Conservation (phyloP, 805 yeast genomes). For the Barnettozyma pratensis region DNA sequence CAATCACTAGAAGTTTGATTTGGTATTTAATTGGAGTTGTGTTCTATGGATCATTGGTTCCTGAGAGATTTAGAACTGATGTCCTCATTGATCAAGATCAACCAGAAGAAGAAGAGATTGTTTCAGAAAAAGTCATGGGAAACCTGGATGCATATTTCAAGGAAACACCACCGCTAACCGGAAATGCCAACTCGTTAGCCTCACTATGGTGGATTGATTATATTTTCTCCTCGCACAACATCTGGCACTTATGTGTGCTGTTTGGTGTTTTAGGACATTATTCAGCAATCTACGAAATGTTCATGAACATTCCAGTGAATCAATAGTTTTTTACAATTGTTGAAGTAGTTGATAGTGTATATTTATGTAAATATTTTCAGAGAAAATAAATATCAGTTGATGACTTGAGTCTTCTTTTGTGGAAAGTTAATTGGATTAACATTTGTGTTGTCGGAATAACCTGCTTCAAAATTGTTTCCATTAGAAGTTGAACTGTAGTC, state of each 20-base stretch:
- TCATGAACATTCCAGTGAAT: constrained; percentile 32
- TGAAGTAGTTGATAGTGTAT: no score
- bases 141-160: constrained; percentile 35
- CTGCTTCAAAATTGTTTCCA: constrained; percentile 18
- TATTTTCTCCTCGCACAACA: constrained; percentile 71
- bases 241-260: constrained; percentile 92
- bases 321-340: constrained; percentile 2
- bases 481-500: neutral
- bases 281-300: constrained; percentile 69
- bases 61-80: constrained; percentile 83
- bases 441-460: constrained; percentile 18
- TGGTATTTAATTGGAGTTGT: constrained; percentile 82
- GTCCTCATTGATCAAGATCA: constrained; percentile 44
- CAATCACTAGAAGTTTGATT: constrained; percentile 63
- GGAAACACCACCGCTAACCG: constrained; percentile 32
- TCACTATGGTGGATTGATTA: constrained; percentile 86
- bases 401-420: neutral
- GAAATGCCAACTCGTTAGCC: constrained; percentile 32
- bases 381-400: no score
- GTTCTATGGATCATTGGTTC: constrained; percentile 82
- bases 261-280: constrained; percentile 90
- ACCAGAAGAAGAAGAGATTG: constrained; percentile 32
- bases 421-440: constrained; percentile 17
- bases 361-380: no score
- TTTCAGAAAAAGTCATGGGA: constrained; percentile 26